A percentile compares a stretch with the other conserved stretches of the same genome.
Evolutionary conservation across 192 early-diverging fungal genomes (phyloP).

Genomic region (Linnemannia exigua): DNA sequence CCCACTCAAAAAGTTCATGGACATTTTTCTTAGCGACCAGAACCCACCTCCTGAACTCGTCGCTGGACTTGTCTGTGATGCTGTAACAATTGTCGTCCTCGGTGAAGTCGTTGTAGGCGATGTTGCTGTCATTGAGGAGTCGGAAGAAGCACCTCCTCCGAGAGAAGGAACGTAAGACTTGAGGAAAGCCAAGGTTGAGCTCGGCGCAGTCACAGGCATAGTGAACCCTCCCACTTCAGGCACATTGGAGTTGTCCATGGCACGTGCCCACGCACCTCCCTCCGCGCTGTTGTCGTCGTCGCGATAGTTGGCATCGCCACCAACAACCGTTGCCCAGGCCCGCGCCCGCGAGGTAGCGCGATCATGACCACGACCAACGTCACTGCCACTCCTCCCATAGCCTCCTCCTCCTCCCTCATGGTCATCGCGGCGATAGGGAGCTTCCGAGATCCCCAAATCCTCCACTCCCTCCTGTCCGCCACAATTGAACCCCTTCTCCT

Average conservation of each 20-base stretch:
- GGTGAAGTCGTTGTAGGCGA: too few species aligned
- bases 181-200: slow-evolving; percentile 26
- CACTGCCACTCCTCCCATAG: background rate
- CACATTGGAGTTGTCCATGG: background rate
- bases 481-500: background rate
- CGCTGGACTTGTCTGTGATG: background rate
- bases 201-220: background rate
- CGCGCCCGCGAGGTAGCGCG: too few species aligned
- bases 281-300: background rate
- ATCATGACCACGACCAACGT: background rate
- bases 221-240: background rate
- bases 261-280: background rate
- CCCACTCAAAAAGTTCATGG: slow-evolving; percentile 33
- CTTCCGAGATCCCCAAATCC: slow-evolving; percentile 9
- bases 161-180: slow-evolving; percentile 35
- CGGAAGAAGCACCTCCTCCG: background rate
- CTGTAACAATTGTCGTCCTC: too few species aligned
- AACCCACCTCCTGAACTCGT: background rate
- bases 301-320: background rate
- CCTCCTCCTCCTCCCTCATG: background rate
- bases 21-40: slow-evolving; percentile 42
- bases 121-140: background rate
- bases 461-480: background rate
- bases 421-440: background rate
- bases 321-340: background rate